Evolutionary conservation across 805 yeast species (phyloP), one percentile per base, ranked within the genome.

Genomic region (Saccharomycopsis oosterbeekiorum): DNA sequence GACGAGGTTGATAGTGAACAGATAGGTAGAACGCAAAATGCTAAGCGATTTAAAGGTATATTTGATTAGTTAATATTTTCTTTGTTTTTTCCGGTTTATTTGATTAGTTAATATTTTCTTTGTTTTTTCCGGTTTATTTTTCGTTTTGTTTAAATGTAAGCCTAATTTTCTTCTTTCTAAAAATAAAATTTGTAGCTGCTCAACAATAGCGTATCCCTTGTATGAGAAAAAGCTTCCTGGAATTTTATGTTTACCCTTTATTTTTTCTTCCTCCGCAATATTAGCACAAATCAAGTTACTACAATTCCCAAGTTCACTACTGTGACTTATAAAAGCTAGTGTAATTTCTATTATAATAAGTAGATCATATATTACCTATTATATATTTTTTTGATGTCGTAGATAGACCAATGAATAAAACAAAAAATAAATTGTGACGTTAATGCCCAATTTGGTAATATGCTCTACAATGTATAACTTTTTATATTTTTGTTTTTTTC

Each of bases 11-110:
- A 56, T 4, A 59, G 42, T 14, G 59, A 61, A 29, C 59, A 57
- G 9, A 63, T 63, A n/a, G 65, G 62, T 9, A 51, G 62, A 42
- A 63, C 65, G 3, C 65, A 63, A 39, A 24, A 61, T 17, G 60
- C 59, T 15, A 59, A 57, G 19, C 42, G 47, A 15, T 57, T 58
- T 14, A 63, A 59, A 36, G 62, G 65, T 5, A 50, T 63, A 2
- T 63, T 63, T 53, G 65, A 63, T 39, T 62, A 40, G 41, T 21
- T 17, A 29, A 29, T 34, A 1, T 14, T 6, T 47, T 12, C n/a
- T 24, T 24, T 47, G 10, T 12, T 24, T 12, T 24, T 21, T 17
- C n/a, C n/a, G 62, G 65, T 5, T 40, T 63, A 2, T 63, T 63
- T 53, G 65, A 63, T 39, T 62, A 40, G 41, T 21, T 17, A 29